These are phyloP conservation scores for Leishmania martiniquensis DNA, from an alignment of 208 protist genomes.

Conservation along the genomic window DNA sequence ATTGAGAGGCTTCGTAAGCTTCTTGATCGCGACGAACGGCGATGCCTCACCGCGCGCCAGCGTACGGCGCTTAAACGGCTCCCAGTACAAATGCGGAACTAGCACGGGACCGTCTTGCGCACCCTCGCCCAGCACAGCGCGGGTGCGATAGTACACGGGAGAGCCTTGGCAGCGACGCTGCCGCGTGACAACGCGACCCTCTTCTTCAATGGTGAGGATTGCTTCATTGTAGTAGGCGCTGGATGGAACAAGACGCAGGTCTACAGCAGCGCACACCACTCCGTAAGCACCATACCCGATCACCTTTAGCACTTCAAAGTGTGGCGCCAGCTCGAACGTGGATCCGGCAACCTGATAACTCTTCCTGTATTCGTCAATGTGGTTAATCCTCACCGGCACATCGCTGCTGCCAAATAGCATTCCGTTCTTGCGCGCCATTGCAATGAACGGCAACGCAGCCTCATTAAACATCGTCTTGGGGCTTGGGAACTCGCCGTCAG, in stretches of 20 bases:
- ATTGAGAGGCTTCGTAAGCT: conserved; percentile 92
- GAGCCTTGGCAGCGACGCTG: conserved; percentile 8
- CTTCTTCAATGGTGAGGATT: conserved; percentile 36
- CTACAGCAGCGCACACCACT: conserved; percentile 70
- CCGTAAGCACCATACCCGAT: conserved; percentile 81
- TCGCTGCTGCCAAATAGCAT: conserved; percentile 28
- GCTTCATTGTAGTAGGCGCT: conserved; percentile 41
- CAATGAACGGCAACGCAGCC: conserved; percentile 29
- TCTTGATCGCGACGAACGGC: conserved; percentile 96
- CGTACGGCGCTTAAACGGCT: conserved; percentile 35
- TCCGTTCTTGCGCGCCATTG: conserved; percentile 28
- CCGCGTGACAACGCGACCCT: conserved; percentile 31
- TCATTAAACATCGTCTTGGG: conserved; percentile 25
- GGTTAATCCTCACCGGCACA: conserved; percentile 17
- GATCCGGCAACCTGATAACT: conserved; percentile 54
- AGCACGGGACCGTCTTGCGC: conserved; percentile 13
- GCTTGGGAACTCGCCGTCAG: not conserved
- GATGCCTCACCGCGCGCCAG: conserved; percentile 26
- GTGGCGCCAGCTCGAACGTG: conserved; percentile 60
- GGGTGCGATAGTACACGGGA: conserved; percentile 28
- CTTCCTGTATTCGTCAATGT: conserved; percentile 39
- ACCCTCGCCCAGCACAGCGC: conserved; percentile 4
- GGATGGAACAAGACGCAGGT: conserved; percentile 48
- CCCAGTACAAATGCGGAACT: conserved; percentile 36
- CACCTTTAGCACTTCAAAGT: conserved; percentile 63